These are phyloP conservation scores for Podaxis pistillaris DNA, from an alignment of 768 basidiomycete species.

Conservation along the genomic window DNA sequence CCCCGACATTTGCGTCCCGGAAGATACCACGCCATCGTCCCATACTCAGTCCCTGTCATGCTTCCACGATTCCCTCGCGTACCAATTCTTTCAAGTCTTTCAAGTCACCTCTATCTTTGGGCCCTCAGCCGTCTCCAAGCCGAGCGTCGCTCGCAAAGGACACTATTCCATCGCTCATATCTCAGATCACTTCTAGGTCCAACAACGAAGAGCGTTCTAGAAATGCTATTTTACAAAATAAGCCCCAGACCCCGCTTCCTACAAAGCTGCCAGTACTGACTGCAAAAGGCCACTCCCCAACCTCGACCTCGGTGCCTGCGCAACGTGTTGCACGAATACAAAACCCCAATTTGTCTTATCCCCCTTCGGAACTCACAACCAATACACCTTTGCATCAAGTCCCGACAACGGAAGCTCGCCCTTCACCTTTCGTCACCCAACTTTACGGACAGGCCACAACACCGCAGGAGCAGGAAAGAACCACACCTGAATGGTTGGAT, in stretches of 20 bases:
- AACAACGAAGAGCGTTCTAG: background rate
- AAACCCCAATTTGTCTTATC: background rate
- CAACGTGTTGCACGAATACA: background rate
- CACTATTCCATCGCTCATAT: background rate
- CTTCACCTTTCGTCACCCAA: background rate
- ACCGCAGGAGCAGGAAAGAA: background rate
- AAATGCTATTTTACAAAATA: background rate
- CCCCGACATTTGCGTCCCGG: background rate
- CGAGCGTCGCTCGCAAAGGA: background rate
- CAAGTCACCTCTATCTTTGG: background rate
- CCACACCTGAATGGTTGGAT: background rate
- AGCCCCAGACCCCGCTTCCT: background rate
- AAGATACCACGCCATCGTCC: background rate
- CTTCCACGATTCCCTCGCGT: background rate
- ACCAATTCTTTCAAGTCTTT: background rate
- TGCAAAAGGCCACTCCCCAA: background rate
- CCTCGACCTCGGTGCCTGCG: background rate
- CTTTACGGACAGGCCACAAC: background rate
- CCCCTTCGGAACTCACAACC: background rate
- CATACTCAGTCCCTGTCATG: background rate
- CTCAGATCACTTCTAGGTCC: background rate
- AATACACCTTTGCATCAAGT: background rate
- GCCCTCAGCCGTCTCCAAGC: background rate
- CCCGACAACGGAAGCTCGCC: background rate
- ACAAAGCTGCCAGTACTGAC: background rate